Conservation (phyloP, 345 rosid species). For the Abelmoschus esculentus region DNA sequence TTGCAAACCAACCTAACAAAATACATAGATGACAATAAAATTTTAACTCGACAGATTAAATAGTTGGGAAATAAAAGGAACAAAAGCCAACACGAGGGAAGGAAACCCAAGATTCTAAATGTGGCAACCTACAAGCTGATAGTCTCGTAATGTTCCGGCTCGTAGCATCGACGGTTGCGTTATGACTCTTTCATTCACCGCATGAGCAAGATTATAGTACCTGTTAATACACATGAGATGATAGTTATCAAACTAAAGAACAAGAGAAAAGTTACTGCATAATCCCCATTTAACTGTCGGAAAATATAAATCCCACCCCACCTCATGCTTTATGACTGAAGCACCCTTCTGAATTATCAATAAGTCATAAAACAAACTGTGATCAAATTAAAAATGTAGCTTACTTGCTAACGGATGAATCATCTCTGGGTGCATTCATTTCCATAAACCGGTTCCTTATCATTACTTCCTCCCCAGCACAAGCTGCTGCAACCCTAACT, state of each 20-base stretch:
- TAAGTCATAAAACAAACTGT: neutral
- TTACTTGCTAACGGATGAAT: constrained; percentile 94
- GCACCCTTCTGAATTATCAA: neutral
- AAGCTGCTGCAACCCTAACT: constrained; percentile 82
- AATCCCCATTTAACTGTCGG: neutral
- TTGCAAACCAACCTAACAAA: constrained; percentile 86
- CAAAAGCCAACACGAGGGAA: constrained; percentile 4
- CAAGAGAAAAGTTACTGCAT: neutral
- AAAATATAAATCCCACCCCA: constrained; percentile 9
- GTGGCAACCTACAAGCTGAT: constrained; percentile 82
- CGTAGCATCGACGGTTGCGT: constrained; percentile 96
- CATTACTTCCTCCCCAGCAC: constrained; percentile 97
- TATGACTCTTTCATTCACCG: constrained; percentile 82
- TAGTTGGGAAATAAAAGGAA: neutral
- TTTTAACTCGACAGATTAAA: constrained; percentile 8
- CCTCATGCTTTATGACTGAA: neutral
- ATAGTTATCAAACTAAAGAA: neutral
- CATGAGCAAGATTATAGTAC: constrained; percentile 96
- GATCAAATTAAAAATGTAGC: constrained; percentile 17
- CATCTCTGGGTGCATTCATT: constrained; percentile 95
- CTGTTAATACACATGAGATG: constrained; percentile 30
- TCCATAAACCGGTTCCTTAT: constrained; percentile 87
- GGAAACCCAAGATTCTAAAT: constrained; percentile 9
- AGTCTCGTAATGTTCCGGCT: constrained; percentile 91
- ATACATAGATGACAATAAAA: constrained; percentile 10